These are phyloP conservation scores for Glycine latifolia DNA, from an alignment of 306 rosid genomes.

Conservation along the genomic window DNA sequence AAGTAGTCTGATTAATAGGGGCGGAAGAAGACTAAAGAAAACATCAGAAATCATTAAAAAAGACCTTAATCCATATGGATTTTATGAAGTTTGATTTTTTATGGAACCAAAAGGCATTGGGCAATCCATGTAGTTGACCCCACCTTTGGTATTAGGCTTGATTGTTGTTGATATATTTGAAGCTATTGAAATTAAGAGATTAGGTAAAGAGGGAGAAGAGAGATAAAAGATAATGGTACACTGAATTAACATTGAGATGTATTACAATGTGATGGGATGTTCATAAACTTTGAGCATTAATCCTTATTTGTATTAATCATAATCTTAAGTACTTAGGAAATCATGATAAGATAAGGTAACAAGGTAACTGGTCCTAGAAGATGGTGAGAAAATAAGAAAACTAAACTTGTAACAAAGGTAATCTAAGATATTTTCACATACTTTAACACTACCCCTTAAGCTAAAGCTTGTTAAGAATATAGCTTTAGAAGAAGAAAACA, in stretches of 20 bases:
- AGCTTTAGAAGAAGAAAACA: not conserved
- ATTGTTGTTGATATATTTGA: slow-evolving; percentile 37
- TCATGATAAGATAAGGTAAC: not conserved
- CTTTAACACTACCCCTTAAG: not conserved
- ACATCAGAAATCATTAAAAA: slow-evolving; percentile 9
- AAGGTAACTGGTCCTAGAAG: not conserved
- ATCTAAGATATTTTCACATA: not conserved
- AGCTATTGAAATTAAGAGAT: slow-evolving; percentile 3
- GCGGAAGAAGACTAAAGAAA: slow-evolving; percentile 24
- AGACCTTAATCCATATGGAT: not conserved
- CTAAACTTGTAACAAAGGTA: not conserved
- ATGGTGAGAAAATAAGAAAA: not conserved
- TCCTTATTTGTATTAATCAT: not conserved
- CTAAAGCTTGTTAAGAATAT: not conserved
- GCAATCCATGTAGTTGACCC: slow-evolving; percentile 17
- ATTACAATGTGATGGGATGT: not conserved
- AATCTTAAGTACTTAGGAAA: not conserved
- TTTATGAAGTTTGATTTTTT: slow-evolving; percentile 24
- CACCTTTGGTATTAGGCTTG: slow-evolving; percentile 21
- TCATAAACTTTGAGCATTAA: not conserved
- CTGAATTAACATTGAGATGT: not conserved
- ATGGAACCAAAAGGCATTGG: slow-evolving; percentile 5
- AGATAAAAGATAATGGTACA: not conserved
- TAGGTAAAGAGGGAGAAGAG: not conserved
- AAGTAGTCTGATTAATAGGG: slow-evolving; percentile 28